Percentiles rank a stretch among this genome's conserved stretches.
Conservation (phyloP, 2,329 filamentous ascomycete genomes). For the Sarocladium strictum region DNA sequence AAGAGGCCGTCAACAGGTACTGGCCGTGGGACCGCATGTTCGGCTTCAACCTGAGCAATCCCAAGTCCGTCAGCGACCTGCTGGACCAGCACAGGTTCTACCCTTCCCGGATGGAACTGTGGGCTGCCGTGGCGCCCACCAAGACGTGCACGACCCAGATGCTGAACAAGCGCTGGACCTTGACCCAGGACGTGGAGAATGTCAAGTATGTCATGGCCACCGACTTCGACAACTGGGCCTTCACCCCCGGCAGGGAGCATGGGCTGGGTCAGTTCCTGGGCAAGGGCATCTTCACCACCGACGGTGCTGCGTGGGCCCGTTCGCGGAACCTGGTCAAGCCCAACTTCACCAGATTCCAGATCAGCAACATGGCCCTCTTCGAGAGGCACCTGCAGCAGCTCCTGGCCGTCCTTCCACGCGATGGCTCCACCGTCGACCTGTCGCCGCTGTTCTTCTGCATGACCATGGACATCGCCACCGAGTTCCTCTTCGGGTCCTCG, state of each 20-base stretch:
- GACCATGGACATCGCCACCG: conserved; percentile 39
- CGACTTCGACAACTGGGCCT: conserved; percentile 44
- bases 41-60: not conserved
- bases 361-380: conserved; percentile 21
- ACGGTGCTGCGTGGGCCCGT: conserved; percentile 40
- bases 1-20: not conserved
- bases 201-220: conserved; percentile 49
- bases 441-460: conserved; percentile 41
- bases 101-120: not conserved
- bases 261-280: conserved; percentile 36
- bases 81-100: not conserved
- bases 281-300: conserved; percentile 41
- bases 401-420: conserved; percentile 25
- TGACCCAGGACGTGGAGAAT: conserved; percentile 42
- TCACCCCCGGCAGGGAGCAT: conserved; percentile 27
- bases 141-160: not conserved
- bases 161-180: conserved; percentile 14
- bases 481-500: conserved; percentile 39
- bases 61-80: not conserved
- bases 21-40: not conserved
- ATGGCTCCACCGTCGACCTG: conserved; percentile 28
- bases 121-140: not conserved
- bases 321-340: conserved; percentile 32
- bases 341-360: conserved; percentile 27
- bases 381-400: conserved; percentile 32